Base-by-base conservation (phyloP, 2,329 filamentous ascomycete genomes). In the Teratosphaeria gauchensis region DNA sequence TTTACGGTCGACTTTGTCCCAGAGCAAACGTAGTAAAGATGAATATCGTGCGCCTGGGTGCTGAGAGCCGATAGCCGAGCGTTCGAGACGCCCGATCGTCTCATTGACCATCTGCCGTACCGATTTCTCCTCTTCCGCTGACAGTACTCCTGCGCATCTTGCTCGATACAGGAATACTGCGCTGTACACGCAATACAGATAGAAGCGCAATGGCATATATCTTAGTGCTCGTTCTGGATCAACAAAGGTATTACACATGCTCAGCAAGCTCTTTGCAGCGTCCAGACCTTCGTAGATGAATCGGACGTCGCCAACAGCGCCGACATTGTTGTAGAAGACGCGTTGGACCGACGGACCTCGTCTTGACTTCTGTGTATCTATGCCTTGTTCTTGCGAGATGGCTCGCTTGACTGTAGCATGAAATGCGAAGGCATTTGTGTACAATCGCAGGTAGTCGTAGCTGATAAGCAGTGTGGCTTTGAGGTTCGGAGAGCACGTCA, bases 371-470 rank as follows among this genome's bases (percentile, higher is more conserved):
- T 30, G 53, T 32, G 61, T 56, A 1, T 64, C 65, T 31, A 57
- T 59, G 6, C 63, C 57, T 54, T 66, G 64, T 1, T 56, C 57
- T 55, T 61, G 59, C 24, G 59, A 52, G 0, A 77, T 63, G 14
- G 75, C 75, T 33, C 76, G 73, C 28, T 77, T 75, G 24, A 82
- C 83, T 0, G 85, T 87, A 2, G 87, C 86, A 68, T 90, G 87
- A 64, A 89, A 89, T 1, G 86, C 87, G 67, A 89, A 90, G 0
- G 87, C 86, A 59, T 88, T 89, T 55, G 86, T 87, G 69, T 90
- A 90, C 0, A 90, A 77, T 6, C 86, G 80, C 1, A 90, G 74
- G 66, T 89, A 90, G 64, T 89, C 85, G 66, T 88, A 89, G 0
- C 85, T 87, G 66, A 90, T 78, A 28, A 88, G 77, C 2, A 90